Evolutionary conservation across 495 filamentous ascomycete genomes (phyloP), one percentile per base, ranked within the genome.

Genomic region (Chlorociboria aeruginascens): DNA sequence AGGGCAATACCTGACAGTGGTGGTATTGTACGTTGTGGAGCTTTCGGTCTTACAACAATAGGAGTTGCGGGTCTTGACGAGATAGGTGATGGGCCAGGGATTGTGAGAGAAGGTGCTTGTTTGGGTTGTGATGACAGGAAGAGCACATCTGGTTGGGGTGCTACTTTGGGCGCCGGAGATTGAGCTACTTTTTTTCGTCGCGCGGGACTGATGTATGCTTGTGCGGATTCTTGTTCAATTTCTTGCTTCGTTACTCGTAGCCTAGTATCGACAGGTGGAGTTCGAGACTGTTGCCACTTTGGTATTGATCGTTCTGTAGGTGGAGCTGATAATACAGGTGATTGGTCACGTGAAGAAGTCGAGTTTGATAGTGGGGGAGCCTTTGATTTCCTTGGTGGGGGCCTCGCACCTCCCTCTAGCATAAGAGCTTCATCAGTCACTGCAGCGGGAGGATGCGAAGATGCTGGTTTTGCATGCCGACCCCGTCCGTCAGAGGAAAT

Each of bases 381-480:
- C 46, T 45, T 56, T 7, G 63, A 37, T 37, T 59, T 55, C 16
- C 66, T 55, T 29, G 63, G 66, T 34, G 59, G 55, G 28, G 68
- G 68, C 48, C 69, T 71, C 29, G 60, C 68, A 45, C 74, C 76
- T 32, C 73, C 69, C 63, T 96, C 92, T n/a, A 98, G 73, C 72
- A 94, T 82, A 47, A 93, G 56, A 14, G 90, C 92, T 63, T 98
- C 92, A 58, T 97, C 86, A 0, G 92, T 97, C 8, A 88, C 66
- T 25, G 20, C 20, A 2, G 20, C 20, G 20, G 20, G 20, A 25
- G 20, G 20, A 25, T 25, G 20, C 20, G 20, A 25, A 25, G 20
- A 25, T 45, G 61, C 52, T 31, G 49, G 37, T 49, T 52, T 43
- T 48, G 49, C 10, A 38, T 45, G 12, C 34, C 45, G 36, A 1